Evolutionary conservation across 1,139 yeast genomes (phyloP).

Genomic region (Waltiozyma sp.): DNA sequence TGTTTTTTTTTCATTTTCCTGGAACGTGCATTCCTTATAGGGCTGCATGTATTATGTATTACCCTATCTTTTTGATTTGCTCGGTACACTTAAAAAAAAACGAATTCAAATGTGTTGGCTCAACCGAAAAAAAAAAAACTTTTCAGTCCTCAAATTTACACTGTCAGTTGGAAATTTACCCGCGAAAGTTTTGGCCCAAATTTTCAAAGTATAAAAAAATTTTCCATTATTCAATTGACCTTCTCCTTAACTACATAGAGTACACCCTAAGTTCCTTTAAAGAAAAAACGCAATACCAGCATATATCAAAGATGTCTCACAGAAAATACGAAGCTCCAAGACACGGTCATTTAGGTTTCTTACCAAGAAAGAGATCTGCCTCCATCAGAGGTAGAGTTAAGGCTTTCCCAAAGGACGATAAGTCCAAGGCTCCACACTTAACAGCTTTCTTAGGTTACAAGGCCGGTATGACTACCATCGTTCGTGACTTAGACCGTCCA

Average conservation of each 20-base stretch:
- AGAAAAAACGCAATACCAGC: slow-evolving; percentile 1
- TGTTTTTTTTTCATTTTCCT: too few relatives aligned
- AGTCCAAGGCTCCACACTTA: slow-evolving; percentile 96
- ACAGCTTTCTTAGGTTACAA: slow-evolving; percentile 98
- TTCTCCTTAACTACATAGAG: too few relatives aligned
- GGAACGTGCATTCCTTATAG: too few relatives aligned
- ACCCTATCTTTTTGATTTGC: too few relatives aligned
- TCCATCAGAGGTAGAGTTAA: slow-evolving; percentile 97
- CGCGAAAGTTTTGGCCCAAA: background rate
- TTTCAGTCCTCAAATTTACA: too few relatives aligned
- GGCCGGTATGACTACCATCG: slow-evolving; percentile 99
- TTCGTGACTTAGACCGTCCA: slow-evolving; percentile 99
- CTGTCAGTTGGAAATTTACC: too few relatives aligned
- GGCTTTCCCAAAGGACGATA: slow-evolving; percentile 99
- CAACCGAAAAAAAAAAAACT: too few relatives aligned
- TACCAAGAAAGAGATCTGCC: slow-evolving; percentile 99
- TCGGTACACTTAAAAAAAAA: too few relatives aligned
- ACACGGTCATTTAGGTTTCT: slow-evolving; percentile 99
- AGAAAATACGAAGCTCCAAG: slow-evolving; percentile 99
- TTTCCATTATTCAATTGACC: slow-evolving; percentile 1
- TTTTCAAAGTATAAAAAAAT: background rate
- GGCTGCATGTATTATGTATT: too few relatives aligned
- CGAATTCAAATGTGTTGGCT: too few relatives aligned
- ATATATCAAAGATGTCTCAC: slow-evolving; percentile 66
- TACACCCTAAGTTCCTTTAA: slow-evolving; percentile 12